Conservation (phyloP, 371 early-diverging fungal species). For the Lichtheimia ramosa region DNA sequence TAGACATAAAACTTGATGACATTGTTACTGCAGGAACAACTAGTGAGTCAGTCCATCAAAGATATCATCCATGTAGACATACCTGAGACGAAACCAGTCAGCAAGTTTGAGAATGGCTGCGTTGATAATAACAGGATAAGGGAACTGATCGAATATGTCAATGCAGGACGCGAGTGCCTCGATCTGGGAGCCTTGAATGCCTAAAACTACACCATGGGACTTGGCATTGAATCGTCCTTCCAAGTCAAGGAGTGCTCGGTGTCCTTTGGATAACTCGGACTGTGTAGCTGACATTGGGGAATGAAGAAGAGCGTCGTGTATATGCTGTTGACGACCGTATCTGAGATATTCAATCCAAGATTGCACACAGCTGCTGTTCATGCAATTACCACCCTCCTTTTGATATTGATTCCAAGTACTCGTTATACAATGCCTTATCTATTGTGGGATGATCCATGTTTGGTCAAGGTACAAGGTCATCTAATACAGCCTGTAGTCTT, state of each 20-base stretch:
- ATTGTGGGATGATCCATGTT: no score
- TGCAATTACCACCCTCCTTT: no score
- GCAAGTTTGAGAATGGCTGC: slow-evolving; percentile 59
- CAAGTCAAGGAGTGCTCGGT: slow-evolving; percentile 36
- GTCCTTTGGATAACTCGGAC: slow-evolving; percentile 26
- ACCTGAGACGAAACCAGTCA: slow-evolving; percentile 60
- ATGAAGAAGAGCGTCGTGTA: no score
- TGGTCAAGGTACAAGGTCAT: no score
- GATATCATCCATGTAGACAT: slow-evolving; percentile 1
- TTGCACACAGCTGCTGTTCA: no score
- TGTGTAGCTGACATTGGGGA: slow-evolving; percentile 1
- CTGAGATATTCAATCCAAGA: no score
- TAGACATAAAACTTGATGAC: slow-evolving; percentile 52
- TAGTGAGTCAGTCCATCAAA: neutral
- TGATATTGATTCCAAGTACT: no score
- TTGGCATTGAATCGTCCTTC: slow-evolving; percentile 44
- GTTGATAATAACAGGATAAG: slow-evolving; percentile 57
- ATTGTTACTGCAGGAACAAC: slow-evolving; percentile 63
- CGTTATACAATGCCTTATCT: no score
- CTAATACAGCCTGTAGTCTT: no score
- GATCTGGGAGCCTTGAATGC: slow-evolving; percentile 48
- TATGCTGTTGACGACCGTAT: no score
- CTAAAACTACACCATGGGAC: slow-evolving; percentile 28
- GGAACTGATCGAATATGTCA: slow-evolving; percentile 53
- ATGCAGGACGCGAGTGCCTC: slow-evolving; percentile 53